Evolutionary conservation across 176 grass and related monocot species (phyloP).

Genomic region (Rhipidocladum racemiflorum): DNA sequence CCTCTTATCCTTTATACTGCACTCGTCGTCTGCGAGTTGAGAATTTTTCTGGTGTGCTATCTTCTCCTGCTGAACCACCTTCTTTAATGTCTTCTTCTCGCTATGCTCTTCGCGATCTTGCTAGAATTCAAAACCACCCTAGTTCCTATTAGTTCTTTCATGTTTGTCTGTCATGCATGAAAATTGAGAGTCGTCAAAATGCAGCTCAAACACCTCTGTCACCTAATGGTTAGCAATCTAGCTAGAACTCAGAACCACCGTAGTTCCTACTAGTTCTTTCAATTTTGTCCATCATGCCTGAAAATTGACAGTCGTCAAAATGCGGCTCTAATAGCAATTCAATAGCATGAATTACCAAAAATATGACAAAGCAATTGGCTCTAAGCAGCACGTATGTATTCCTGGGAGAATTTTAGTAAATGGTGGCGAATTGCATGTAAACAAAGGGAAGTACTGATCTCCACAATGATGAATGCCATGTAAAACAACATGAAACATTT

Average conservation of each 20-base stretch:
- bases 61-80: no score
- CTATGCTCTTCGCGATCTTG: no score
- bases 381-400: background rate
- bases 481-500: slow-evolving; percentile 17
- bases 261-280: background rate
- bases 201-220: background rate
- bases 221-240: background rate
- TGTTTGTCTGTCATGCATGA: background rate
- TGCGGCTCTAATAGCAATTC: background rate
- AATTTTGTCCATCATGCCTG: slow-evolving; percentile 7
- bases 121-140: background rate
- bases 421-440: slow-evolving; percentile 14
- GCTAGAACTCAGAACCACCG: background rate
- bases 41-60: no score
- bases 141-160: background rate
- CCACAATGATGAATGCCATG: background rate
- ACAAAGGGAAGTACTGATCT: slow-evolving; percentile 6
- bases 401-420: background rate
- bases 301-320: slow-evolving; percentile 11
- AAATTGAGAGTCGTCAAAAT: slow-evolving; percentile 6
- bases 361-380: background rate
- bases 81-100: no score
- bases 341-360: background rate
- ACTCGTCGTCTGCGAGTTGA: no score
- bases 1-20: no score